A percentile compares a stretch with the other conserved stretches of the same genome.
These are phyloP conservation scores for Gymnopilus junonius DNA, from an alignment of 768 basidiomycete genomes.

Conservation along the genomic window DNA sequence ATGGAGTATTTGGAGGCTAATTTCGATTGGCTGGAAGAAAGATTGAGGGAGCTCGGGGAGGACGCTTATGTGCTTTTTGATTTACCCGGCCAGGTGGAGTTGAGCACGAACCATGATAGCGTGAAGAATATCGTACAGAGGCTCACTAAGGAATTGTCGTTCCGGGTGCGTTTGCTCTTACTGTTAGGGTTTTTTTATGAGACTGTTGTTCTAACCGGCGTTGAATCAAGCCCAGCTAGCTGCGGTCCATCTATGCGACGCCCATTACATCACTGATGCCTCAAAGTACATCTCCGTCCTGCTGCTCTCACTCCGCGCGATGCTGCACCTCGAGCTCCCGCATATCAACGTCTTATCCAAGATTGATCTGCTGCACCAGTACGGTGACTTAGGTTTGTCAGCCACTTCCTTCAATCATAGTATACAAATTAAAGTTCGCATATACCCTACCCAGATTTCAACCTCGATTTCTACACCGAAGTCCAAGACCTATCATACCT, in stretches of 20 bases:
- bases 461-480: conserved; percentile 97
- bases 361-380: conserved; percentile 86
- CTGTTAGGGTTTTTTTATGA: not conserved
- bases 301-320: conserved; percentile 89
- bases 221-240: conserved; percentile 67
- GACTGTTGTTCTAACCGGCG: not conserved
- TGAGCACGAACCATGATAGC: conserved; percentile 95
- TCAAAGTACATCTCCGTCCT: conserved; percentile 94
- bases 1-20: conserved; percentile 98
- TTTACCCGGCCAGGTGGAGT: conserved; percentile 95
- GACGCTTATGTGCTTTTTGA: conserved; percentile 94
- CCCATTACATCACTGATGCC: conserved; percentile 96
- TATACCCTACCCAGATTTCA: too few species aligned
- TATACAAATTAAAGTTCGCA: too few species aligned
- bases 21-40: conserved; percentile 83
- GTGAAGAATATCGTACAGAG: conserved; percentile 78
- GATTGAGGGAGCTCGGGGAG: conserved; percentile 63
- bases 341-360: conserved; percentile 98
- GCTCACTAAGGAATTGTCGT: conserved; percentile 63
- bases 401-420: not conserved
- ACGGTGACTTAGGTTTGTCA: conserved; percentile 89
- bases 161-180: conserved; percentile 67
- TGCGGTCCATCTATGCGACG: conserved; percentile 94
- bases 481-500: conserved; percentile 95
- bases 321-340: conserved; percentile 98